Conservation (phyloP, 371 early-diverging fungal genomes). For the Mucor circinelloides region DNA sequence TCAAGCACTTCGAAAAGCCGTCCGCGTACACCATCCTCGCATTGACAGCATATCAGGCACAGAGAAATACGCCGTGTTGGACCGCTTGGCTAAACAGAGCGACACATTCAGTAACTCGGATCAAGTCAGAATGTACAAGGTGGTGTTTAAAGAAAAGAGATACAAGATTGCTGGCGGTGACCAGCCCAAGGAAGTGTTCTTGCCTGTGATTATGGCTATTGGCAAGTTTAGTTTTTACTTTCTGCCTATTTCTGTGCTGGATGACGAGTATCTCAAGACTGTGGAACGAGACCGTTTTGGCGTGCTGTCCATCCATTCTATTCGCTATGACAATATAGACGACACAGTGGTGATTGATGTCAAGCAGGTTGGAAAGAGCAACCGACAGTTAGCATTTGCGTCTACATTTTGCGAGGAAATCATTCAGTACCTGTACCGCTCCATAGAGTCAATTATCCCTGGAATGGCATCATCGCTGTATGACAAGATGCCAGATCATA, state of each 20-base stretch:
- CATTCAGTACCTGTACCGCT: constrained; percentile 35
- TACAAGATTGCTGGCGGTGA: constrained; percentile 12
- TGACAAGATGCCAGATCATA: constrained; percentile 19
- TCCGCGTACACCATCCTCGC: constrained; percentile 21
- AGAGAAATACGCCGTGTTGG: constrained; percentile 27
- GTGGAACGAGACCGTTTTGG: constrained; percentile 47
- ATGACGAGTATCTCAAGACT: constrained; percentile 30
- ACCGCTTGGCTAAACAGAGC: constrained; percentile 38
- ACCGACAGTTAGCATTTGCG: constrained; percentile 31
- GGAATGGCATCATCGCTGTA: constrained; percentile 10
- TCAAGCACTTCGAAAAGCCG: constrained; percentile 25
- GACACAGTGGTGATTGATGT: constrained; percentile 40
- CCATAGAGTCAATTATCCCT: constrained; percentile 30
- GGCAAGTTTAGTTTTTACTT: constrained; percentile 48
- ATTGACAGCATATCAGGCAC: constrained; percentile 18
- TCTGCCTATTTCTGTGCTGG: constrained; percentile 23
- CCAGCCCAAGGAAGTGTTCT: constrained; percentile 31
- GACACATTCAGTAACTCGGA: constrained; percentile 27
- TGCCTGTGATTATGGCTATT: constrained; percentile 37
- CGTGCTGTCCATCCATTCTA: constrained; percentile 31
- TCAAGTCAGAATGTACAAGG: constrained; percentile 37
- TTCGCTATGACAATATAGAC: constrained; percentile 30
- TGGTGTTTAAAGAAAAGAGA: constrained; percentile 38
- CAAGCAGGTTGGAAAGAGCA: constrained; percentile 25
- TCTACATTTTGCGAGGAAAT: constrained; percentile 37